Base-by-base conservation (phyloP, 148 eudicot genomes). In the Camellia granthamiana region DNA sequence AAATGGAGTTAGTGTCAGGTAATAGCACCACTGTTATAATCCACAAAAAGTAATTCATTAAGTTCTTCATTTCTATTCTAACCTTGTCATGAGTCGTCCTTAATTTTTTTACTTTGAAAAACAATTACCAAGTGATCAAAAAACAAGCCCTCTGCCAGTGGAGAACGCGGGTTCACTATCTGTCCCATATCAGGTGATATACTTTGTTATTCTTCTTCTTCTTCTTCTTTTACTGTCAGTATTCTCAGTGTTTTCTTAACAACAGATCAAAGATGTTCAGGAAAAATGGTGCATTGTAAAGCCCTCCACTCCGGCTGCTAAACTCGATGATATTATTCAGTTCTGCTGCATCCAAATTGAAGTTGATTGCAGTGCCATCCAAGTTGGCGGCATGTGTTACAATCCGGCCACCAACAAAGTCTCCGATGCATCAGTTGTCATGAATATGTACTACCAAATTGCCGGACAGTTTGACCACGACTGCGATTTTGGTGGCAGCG, bases 401-500 rank as follows among this genome's bases (percentile, higher is more conserved):
- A 14, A 38, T 23, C 62, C 76, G 0, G 76, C 44, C 76, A 73
- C 61, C 61, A 73, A 30, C 19, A 73, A 55, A 38, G 76, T 55
- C 76, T 73, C 76, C 13, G 76, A 73, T 73, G 76, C 76, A 52
- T 73, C 76, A 1, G 76, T 73, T 56, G 76, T 73, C 38, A 73
- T 73, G 76, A 73, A 73, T 73, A 44, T 55, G 1, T 55, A 73
- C 63, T 73, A 73, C 63, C 23, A 73, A 18, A 9, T 16, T 44
- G 13, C 19, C 10, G 46, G 76, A 73, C 6, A 30, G 76, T 12
- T 13, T 18, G n/a, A 23, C 47, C 30, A 6, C 44, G 41, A 13
- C 76, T 73, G 63, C 76, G 0, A 73, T 55, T 73, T 73, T 19
- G 4, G 6, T 16, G 76, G 46, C 46, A 73, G 62, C 62, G 63